These are phyloP conservation scores for Fusarium fracticaudum DNA, from an alignment of 2,329 filamentous ascomycete genomes.

Conservation along the genomic window DNA sequence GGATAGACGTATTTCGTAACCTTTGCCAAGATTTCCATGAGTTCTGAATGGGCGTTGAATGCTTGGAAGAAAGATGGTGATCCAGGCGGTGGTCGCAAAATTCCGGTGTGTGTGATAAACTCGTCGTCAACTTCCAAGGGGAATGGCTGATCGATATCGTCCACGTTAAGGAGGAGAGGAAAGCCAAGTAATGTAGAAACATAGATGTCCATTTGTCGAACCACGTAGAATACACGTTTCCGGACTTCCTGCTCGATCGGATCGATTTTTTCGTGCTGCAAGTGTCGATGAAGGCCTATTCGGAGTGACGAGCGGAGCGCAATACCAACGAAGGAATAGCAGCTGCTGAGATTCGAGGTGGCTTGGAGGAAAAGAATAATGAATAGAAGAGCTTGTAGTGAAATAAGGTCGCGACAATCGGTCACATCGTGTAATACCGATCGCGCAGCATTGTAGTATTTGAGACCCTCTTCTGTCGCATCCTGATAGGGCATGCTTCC, in stretches of 20 bases:
- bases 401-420: conserved; percentile 77
- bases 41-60: conserved; percentile 71
- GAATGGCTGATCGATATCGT: conserved; percentile 74
- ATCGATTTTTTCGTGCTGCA: conserved; percentile 70
- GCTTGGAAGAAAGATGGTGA: conserved; percentile 70
- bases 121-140: conserved; percentile 74
- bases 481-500: conserved; percentile 58
- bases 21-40: conserved; percentile 72
- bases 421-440: conserved; percentile 72
- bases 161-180: conserved; percentile 68
- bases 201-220: conserved; percentile 76
- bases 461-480: conserved; percentile 69
- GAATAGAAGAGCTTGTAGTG: conserved; percentile 79
- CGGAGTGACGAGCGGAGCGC: conserved; percentile 79
- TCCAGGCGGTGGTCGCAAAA: conserved; percentile 64
- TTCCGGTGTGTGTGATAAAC: conserved; percentile 68
- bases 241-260: conserved; percentile 72
- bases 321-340: conserved; percentile 83
- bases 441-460: conserved; percentile 77
- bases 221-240: conserved; percentile 72
- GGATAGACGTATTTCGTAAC: conserved; percentile 74
- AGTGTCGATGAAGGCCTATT: conserved; percentile 79
- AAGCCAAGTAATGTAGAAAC: conserved; percentile 74
- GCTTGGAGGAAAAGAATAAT: conserved; percentile 85
- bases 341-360: conserved; percentile 80